Percentiles rank a stretch among this genome's conserved stretches.
These are phyloP conservation scores for Mycena sanguinolenta DNA, from an alignment of 768 basidiomycete species.

Conservation along the genomic window DNA sequence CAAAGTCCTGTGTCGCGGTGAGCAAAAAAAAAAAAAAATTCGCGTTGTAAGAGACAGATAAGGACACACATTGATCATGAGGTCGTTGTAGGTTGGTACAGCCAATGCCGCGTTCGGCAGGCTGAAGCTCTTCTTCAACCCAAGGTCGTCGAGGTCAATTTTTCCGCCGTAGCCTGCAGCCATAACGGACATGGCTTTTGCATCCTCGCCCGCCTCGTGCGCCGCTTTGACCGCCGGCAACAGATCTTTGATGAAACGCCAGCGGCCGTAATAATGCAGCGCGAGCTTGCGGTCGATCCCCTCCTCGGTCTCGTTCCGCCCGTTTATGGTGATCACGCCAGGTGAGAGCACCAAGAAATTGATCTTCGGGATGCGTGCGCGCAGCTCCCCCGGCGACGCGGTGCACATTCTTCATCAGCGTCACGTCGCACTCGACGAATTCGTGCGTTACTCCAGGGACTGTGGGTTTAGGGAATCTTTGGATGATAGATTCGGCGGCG, in stretches of 20 bases:
- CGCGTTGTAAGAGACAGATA: too few relatives aligned
- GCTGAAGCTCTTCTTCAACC: slow-evolving; percentile 60
- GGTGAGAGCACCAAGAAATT: slow-evolving; percentile 67
- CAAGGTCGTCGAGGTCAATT: slow-evolving; percentile 64
- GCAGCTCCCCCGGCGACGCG: slow-evolving; percentile 45
- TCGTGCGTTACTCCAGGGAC: slow-evolving; percentile 48
- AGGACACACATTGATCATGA: slow-evolving; percentile 61
- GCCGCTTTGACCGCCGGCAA: slow-evolving; percentile 59
- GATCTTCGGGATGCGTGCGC: slow-evolving; percentile 54
- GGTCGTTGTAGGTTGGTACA: slow-evolving; percentile 63
- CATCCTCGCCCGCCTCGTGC: slow-evolving; percentile 61
- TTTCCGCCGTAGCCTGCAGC: slow-evolving; percentile 47
- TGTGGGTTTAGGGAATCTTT: slow-evolving; percentile 52
- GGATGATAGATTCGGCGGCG: slow-evolving; percentile 62
- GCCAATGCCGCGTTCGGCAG: slow-evolving; percentile 47
- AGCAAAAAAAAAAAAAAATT: too few relatives aligned
- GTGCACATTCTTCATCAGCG: slow-evolving; percentile 65
- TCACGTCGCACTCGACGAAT: slow-evolving; percentile 65
- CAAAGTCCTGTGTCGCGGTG: slow-evolving; percentile 51
- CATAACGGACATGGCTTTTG: slow-evolving; percentile 62
- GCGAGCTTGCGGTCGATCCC: slow-evolving; percentile 60
- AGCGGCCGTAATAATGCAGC: slow-evolving; percentile 65
- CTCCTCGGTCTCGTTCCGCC: slow-evolving; percentile 59
- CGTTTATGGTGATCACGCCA: slow-evolving; percentile 54
- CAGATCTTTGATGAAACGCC: slow-evolving; percentile 62